Evolutionary conservation across 1,139 yeast species (phyloP).

Genomic region (Suhomyces taliae): DNA sequence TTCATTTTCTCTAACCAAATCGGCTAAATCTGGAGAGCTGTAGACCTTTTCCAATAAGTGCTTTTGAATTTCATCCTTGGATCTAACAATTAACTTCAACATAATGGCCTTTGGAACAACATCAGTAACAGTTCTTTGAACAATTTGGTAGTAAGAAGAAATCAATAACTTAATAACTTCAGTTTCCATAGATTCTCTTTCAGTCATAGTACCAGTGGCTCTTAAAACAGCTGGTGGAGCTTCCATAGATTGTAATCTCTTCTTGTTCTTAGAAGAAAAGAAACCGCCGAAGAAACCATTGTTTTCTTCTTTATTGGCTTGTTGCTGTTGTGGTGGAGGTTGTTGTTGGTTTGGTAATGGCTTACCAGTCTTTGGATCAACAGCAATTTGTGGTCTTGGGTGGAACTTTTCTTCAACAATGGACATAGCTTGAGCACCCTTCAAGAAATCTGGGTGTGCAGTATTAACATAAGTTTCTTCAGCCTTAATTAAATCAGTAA

Average conservation of each 20-base stretch:
- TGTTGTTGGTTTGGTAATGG: conserved; percentile 53
- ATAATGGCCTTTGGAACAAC: conserved; percentile 93
- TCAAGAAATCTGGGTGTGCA: conserved; percentile 94
- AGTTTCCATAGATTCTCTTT: conserved; percentile 94
- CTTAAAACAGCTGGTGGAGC: conserved; percentile 95
- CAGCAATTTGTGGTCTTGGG: conserved; percentile 75
- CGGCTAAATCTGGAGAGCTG: conserved; percentile 70
- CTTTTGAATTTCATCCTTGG: conserved; percentile 87
- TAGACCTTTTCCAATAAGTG: conserved; percentile 86
- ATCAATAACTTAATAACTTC: conserved; percentile 93
- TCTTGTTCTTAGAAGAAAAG: conserved; percentile 88
- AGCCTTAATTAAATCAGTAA: conserved; percentile 73
- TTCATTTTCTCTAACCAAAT: conserved; percentile 88
- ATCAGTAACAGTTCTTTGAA: conserved; percentile 90
- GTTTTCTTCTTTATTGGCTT: conserved; percentile 38
- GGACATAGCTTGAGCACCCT: conserved; percentile 94
- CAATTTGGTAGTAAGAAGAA: conserved; percentile 86
- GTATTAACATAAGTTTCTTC: conserved; percentile 96
- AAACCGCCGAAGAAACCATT: conserved; percentile 93
- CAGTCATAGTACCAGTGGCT: conserved; percentile 94
- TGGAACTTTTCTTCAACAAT: conserved; percentile 90
- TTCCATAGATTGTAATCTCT: conserved; percentile 93
- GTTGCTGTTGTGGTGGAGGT: conserved; percentile 29
- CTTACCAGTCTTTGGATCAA: conserved; percentile 93
- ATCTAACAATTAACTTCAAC: conserved; percentile 82